phyloP scores from a whole-genome alignment of 75 land plant species.

The Picea sitchensis region DNA sequence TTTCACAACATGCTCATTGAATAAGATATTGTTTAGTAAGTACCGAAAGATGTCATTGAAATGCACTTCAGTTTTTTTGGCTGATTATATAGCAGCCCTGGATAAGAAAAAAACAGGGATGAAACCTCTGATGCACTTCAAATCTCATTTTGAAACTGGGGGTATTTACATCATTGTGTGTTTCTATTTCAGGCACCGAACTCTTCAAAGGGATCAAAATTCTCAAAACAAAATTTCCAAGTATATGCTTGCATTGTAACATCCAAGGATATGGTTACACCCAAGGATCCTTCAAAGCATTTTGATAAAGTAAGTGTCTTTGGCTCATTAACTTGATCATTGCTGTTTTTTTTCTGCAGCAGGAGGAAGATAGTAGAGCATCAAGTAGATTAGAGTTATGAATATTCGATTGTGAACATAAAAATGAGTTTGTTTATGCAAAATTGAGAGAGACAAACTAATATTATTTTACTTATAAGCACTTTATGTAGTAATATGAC shows the following conservation, averaged over 20 bases:
- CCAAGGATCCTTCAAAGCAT: slow-evolving; percentile 53
- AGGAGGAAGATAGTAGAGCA: neutral
- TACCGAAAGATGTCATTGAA: neutral
- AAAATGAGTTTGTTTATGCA: no score
- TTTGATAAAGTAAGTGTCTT: slow-evolving; percentile 67
- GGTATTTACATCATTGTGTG: neutral
- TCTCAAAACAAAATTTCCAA: slow-evolving; percentile 56
- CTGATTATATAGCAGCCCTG: neutral
- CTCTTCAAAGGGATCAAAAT: slow-evolving; percentile 5
- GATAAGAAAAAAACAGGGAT: neutral
- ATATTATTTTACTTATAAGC: neutral
- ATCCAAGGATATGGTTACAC: slow-evolving; percentile 78
- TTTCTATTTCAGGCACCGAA: slow-evolving; percentile 17
- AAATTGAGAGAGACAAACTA: no score
- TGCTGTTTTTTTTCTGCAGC: neutral
- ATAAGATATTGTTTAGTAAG: neutral
- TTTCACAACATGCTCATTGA: neutral
- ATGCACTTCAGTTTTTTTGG: neutral
- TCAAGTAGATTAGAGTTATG: neutral
- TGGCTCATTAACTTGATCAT: neutral
- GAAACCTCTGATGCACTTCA: neutral
- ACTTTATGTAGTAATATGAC: neutral
- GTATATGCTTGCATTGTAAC: slow-evolving; percentile 88
- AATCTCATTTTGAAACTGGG: neutral
- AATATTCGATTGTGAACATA: no score